A percentile compares a stretch with the other conserved stretches of the same genome.
Evolutionary conservation across 768 basidiomycete species (phyloP).

Genomic region (Asterophora lycoperdoides): DNA sequence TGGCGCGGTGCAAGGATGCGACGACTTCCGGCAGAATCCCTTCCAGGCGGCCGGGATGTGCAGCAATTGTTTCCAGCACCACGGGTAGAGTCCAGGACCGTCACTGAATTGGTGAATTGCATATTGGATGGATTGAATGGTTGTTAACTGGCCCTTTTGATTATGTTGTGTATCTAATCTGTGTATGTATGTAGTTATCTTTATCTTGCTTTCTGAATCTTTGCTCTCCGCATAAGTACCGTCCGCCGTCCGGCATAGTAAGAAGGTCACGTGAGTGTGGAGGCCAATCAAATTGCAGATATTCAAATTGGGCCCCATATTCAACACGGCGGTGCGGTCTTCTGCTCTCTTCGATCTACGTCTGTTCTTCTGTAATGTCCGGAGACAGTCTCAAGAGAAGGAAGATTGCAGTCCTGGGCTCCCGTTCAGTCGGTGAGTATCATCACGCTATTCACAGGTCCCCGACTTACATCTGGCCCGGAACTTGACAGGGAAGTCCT

Average conservation of each 20-base stretch:
- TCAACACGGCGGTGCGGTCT: neutral
- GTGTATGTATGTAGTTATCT: conserved; percentile 9
- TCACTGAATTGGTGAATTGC: neutral
- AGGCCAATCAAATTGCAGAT: conserved; percentile 14
- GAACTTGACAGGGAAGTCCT: conserved; percentile 91
- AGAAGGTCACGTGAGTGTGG: conserved; percentile 8
- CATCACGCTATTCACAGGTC: conserved; percentile 4
- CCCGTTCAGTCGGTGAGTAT: conserved; percentile 81
- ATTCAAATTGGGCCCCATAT: conserved; percentile 7
- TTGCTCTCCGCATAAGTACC: neutral
- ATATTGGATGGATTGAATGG: neutral
- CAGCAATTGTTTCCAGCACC: conserved; percentile 60
- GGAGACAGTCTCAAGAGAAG: conserved; percentile 59
- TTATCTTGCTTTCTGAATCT: conserved; percentile 1
- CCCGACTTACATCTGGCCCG: conserved; percentile 1
- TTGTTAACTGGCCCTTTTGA: conserved; percentile 1
- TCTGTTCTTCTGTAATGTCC: conserved; percentile 18
- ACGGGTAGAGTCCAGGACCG: conserved; percentile 23
- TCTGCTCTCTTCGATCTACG: conserved; percentile 8
- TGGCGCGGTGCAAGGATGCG: conserved; percentile 33
- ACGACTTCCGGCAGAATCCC: conserved; percentile 60
- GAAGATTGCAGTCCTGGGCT: conserved; percentile 87
- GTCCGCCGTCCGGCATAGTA: too few relatives aligned
- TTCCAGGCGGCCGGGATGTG: conserved; percentile 65
- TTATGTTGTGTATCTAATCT: conserved; percentile 10